A percentile compares a stretch with the other conserved stretches of the same genome.
Conservation (phyloP, 108 stramenopile species). For the Nannochloropsis oceanica region DNA sequence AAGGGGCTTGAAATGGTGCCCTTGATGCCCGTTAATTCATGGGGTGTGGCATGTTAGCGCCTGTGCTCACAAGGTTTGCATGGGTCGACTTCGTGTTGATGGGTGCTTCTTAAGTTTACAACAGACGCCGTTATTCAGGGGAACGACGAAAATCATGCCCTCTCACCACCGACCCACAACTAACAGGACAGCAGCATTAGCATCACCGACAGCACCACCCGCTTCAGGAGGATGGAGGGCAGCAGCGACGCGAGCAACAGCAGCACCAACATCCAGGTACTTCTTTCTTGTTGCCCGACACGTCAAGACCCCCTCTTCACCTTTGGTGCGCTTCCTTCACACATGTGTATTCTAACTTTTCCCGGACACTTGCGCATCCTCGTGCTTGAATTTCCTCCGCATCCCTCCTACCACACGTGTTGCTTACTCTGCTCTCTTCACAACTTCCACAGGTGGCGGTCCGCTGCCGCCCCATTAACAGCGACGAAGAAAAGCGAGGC, state of each 20-base stretch:
- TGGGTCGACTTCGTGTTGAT: too few relatives aligned
- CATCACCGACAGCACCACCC: too few relatives aligned
- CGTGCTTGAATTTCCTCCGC: too few relatives aligned
- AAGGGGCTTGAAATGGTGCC: too few relatives aligned
- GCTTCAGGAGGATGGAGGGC: neutral
- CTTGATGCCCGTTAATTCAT: too few relatives aligned
- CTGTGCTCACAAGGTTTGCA: too few relatives aligned
- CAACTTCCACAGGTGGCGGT: slow-evolving; percentile 34
- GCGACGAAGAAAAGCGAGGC: slow-evolving; percentile 34
- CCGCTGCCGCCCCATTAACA: slow-evolving; percentile 42
- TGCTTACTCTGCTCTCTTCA: neutral
- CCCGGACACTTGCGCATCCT: neutral
- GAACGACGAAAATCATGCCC: too few relatives aligned
- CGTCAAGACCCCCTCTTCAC: neutral
- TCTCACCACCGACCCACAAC: too few relatives aligned
- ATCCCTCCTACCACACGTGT: neutral
- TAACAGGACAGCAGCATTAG: too few relatives aligned
- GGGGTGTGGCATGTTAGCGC: too few relatives aligned
- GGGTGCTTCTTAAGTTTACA: too few relatives aligned
- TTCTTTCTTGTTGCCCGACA: neutral
- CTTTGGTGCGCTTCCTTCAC: neutral
- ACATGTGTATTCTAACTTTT: neutral
- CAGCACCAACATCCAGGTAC: neutral
- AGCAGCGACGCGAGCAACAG: neutral
- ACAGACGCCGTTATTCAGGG: too few relatives aligned